A percentile compares a stretch with the other conserved stretches of the same genome.
Conservation (phyloP, 2,329 filamentous ascomycete genomes). For the Remersonia thermophila region DNA sequence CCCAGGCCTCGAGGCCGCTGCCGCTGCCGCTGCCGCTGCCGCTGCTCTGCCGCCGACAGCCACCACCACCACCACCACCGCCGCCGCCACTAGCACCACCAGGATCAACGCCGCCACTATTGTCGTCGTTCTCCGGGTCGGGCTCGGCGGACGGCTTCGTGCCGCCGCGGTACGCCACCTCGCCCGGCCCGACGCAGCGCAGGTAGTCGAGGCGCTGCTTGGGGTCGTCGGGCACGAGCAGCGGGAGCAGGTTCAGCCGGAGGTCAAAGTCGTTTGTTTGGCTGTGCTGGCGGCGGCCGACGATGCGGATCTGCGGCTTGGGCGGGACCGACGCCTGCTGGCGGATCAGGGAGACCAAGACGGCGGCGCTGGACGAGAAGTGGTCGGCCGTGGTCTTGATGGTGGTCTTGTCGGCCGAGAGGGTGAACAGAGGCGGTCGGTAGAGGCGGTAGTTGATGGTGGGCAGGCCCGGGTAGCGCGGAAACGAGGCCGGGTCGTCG, state of each 20-base stretch:
- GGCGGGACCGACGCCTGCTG: constrained; percentile 39
- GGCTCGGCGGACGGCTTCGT: constrained; percentile 30
- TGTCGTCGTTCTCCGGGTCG: constrained; percentile 22
- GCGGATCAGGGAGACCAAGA: constrained; percentile 34
- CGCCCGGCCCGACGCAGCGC: constrained; percentile 35
- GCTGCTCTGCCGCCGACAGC: too few relatives aligned
- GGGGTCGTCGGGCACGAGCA: constrained; percentile 37
- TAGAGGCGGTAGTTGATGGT: constrained; percentile 40
- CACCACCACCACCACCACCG: too few relatives aligned
- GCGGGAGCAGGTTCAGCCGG: constrained; percentile 41
- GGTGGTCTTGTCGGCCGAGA: constrained; percentile 36
- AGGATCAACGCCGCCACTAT: too few relatives aligned
- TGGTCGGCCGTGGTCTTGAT: constrained; percentile 36
- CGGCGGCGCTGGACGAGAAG: constrained; percentile 33
- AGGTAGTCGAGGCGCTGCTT: constrained; percentile 39
- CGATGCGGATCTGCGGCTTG: constrained; percentile 40
- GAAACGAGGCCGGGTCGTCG: constrained; percentile 18
- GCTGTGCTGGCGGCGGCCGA: constrained; percentile 30
- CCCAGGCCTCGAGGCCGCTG: constrained; percentile 36
- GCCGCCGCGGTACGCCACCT: constrained; percentile 38
- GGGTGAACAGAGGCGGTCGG: constrained; percentile 37
- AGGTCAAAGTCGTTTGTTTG: constrained; percentile 34
- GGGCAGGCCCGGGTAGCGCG: constrained; percentile 35
- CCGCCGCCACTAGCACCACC: too few relatives aligned
- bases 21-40: constrained; percentile 19